Conservation (phyloP, 805 yeast genomes). For the Suhomyces canberraensis region DNA sequence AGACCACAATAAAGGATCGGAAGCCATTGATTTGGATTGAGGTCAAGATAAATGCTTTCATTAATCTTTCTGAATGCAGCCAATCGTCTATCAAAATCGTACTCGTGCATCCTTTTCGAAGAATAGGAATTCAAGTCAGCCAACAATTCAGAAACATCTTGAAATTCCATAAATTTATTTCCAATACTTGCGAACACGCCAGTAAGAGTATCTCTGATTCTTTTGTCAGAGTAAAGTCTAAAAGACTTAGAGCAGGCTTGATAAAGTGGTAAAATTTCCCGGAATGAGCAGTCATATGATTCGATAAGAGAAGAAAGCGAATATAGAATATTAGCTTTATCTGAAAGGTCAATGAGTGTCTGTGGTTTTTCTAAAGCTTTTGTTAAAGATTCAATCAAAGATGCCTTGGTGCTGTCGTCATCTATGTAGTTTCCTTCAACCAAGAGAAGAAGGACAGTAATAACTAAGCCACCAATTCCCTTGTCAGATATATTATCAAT, state of each 20-base stretch:
- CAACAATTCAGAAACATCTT: constrained; percentile 49
- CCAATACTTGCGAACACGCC: constrained; percentile 60
- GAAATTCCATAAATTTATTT: constrained; percentile 37
- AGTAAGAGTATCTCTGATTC: constrained; percentile 62
- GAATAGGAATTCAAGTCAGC: constrained; percentile 71
- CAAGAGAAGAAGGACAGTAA: constrained; percentile 49
- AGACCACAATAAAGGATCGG: constrained; percentile 71
- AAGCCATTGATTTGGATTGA: constrained; percentile 65
- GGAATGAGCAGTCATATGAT: constrained; percentile 51
- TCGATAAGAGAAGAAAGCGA: constrained; percentile 55
- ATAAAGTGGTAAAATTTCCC: constrained; percentile 49
- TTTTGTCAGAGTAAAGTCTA: constrained; percentile 53
- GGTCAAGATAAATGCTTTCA: constrained; percentile 44
- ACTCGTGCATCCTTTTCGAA: constrained; percentile 57
- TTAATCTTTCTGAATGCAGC: constrained; percentile 63
- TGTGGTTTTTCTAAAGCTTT: constrained; percentile 58
- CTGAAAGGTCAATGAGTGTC: constrained; percentile 46
- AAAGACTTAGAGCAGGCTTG: constrained; percentile 55
- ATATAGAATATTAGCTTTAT: constrained; percentile 54
- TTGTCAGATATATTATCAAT: constrained; percentile 40
- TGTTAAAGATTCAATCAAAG: constrained; percentile 56
- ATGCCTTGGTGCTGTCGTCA: constrained; percentile 49
- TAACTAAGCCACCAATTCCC: constrained; percentile 50
- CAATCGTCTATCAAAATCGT: constrained; percentile 75
- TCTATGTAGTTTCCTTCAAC: constrained; percentile 58